These are phyloP conservation scores for Solanum sitiens DNA, from an alignment of 257 asterid genomes.

Conservation along the genomic window DNA sequence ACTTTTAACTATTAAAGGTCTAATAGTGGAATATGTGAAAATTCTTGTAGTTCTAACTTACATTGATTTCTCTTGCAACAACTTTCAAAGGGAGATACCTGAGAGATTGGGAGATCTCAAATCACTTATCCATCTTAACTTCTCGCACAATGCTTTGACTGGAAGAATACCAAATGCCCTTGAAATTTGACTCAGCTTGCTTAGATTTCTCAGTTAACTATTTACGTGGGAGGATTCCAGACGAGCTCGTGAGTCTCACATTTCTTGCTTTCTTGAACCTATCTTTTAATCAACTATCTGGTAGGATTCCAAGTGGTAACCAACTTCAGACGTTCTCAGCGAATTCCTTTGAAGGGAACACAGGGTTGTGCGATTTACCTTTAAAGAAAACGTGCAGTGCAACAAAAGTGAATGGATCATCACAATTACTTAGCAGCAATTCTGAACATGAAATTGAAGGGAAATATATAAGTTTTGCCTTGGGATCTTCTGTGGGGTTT, in stretches of 20 bases:
- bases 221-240: slow-evolving; percentile 33
- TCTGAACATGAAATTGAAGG: background rate
- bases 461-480: background rate
- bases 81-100: background rate
- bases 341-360: slow-evolving; percentile 16
- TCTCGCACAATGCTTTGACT: background rate
- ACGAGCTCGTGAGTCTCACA: slow-evolving; percentile 21
- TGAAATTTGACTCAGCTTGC: background rate
- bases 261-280: slow-evolving; percentile 34
- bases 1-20: too few species aligned
- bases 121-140: background rate
- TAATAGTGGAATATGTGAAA: too few species aligned
- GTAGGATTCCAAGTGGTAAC: slow-evolving; percentile 18
- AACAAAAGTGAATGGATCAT: background rate
- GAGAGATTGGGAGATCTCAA: background rate
- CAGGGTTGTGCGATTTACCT: background rate
- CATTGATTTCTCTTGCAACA: too few species aligned
- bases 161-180: background rate
- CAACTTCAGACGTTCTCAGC: slow-evolving; percentile 22
- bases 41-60: too few species aligned
- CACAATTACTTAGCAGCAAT: too few species aligned
- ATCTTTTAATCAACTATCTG: slow-evolving; percentile 28
- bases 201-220: background rate
- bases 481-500: background rate
- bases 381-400: background rate